Base-by-base conservation (phyloP, 257 asterid genomes). In the Ophiorrhiza pumila region DNA sequence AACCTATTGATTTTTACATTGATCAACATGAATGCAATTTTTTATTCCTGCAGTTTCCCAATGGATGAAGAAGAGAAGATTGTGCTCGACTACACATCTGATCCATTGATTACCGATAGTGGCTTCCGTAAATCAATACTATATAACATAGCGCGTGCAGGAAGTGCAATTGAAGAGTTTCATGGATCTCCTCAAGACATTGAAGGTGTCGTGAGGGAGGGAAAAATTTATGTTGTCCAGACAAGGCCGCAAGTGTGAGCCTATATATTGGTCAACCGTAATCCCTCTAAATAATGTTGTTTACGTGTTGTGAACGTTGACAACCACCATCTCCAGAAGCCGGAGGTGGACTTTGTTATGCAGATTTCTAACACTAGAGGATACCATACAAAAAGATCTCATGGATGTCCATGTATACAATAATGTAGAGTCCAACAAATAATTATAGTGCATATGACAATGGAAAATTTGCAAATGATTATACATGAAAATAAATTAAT, bases 231-330 rank as follows among this genome's bases (percentile, higher is more conserved):
- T 53, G 97, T 95, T 32, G 99, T 95, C 80, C 99, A 95, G 87
- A 95, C 99, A 61, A 88, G 99, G 76, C 98, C 99, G 2, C 99
- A 90, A 71, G 85, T 92, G 95, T 95, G 87, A 91, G 76, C 71
- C 41, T n/a, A 39, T 34, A 39, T 23, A 56, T 39, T 50, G 22
- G n/a, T 14, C 41, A 23, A 18, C 32, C 45, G 2, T 17, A 17
- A 58, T 17, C 17, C 43, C 17, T 34, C 25, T 32, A 60, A 4
- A 46, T 35, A 8, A 46, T 11, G 52, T 13, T 46, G 52, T 11
- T 15, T n/a, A n/a, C n/a, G n/a, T n/a, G n/a, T n/a, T n/a, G n/a
- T n/a, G n/a, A n/a, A n/a, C n/a, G n/a, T n/a, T n/a, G n/a, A n/a
- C n/a, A n/a, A n/a, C n/a, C n/a, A n/a, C n/a, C n/a, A n/a, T n/a